Percentiles rank a stretch among this genome's conserved stretches.
Evolutionary conservation across 169 alveolate genomes (phyloP).

Genomic region (Cyclospora cayetanensis): DNA sequence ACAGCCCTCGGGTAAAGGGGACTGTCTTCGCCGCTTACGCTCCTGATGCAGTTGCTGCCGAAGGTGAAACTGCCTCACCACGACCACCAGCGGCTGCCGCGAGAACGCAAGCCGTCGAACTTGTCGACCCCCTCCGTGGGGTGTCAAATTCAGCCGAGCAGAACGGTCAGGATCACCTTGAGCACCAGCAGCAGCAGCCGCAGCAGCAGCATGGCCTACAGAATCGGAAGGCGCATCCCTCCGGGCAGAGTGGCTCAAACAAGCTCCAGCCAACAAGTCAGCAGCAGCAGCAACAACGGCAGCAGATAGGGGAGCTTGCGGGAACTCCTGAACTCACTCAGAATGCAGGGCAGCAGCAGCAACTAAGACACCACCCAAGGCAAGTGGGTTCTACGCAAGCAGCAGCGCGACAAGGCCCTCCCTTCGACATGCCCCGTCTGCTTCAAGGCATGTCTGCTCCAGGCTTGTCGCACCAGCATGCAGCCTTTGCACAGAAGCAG

Average conservation of each 20-base stretch:
- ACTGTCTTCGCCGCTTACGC: background rate
- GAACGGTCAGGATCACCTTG: background rate
- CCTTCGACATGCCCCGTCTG: constrained; percentile 48
- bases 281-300: no score
- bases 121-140: no score
- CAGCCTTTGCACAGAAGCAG: background rate
- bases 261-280: background rate
- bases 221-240: background rate
- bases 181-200: background rate
- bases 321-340: background rate
- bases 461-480: constrained; percentile 11
- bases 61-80: no score
- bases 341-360: background rate
- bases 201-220: background rate
- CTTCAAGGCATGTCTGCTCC: constrained; percentile 20
- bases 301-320: background rate
- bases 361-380: background rate
- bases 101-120: no score
- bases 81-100: no score
- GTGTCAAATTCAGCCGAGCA: background rate
- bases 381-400: constrained; percentile 36
- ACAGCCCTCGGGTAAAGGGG: constrained; percentile 11
- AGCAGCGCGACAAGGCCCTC: constrained; percentile 47
- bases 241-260: background rate
- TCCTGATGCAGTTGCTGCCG: background rate